Evolutionary conservation across 495 filamentous ascomycete species (phyloP), one percentile per base, ranked within the genome.

Genomic region (Hyaloscypha variabilis): DNA sequence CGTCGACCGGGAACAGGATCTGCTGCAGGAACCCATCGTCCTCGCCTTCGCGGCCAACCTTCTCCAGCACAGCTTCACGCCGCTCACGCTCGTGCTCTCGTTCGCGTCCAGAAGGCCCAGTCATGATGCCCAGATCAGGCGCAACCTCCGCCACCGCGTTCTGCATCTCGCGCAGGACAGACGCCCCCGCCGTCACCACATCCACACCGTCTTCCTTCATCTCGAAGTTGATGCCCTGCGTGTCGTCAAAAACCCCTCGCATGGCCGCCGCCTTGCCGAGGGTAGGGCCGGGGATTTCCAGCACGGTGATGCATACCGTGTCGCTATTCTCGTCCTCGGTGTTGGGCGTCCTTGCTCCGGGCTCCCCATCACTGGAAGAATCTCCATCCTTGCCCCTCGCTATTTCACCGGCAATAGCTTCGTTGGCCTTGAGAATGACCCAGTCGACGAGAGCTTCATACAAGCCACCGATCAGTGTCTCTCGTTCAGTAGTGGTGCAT

Each of bases 371-470:
- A 62, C 82, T 83, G 21, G 86, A 88, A 19, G 90, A 90, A 23
- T 88, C 86, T 2, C 81, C 82, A 58, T 86, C 83, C 51, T 79
- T 80, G 58, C 83, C 82, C 17, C 79, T 76, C 29, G 83, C 81
- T 66, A 98, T 82, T 62, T 97, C 92, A 24, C 80, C 79, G 1
- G 85, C 82, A 70, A 99, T 95, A 36, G 94, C 87, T n/a, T 91
- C 88, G 68, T 99, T 99, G 50, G 93, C 93, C 72, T 91, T 94
- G 24, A 81, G 77, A 55, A 98, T 87, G 5, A 98, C 89, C 92
- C 93, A 97, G 74, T 99, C 95, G 2, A 99, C 93, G 56, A 98
- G 77, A 39, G 94, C 91, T 75, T 99, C 96, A 71, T 99, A 98
- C 23, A 98, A 80, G 1, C 91, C 94, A 11, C 87, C 85, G 65